Percentiles rank a stretch among this genome's conserved stretches.
These are phyloP conservation scores for Ganoderma boninense DNA, from an alignment of 1,284 basidiomycete species.

Conservation along the genomic window DNA sequence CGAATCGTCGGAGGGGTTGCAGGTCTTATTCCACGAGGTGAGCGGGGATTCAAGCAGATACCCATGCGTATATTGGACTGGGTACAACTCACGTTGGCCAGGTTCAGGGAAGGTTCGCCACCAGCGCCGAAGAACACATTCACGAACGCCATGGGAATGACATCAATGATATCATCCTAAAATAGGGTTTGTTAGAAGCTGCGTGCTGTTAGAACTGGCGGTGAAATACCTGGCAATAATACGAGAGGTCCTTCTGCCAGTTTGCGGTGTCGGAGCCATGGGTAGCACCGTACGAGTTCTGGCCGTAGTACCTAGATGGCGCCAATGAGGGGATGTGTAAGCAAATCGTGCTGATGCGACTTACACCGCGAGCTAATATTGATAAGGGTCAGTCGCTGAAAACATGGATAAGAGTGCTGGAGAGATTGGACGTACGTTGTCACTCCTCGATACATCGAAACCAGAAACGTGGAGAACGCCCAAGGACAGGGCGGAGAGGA, in stretches of 20 bases:
- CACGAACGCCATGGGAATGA: constrained; percentile 67
- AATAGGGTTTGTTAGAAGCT: background rate
- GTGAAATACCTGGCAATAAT: constrained; percentile 55
- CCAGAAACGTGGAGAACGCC: constrained; percentile 25
- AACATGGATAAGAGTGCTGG: background rate
- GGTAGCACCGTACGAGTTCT: constrained; percentile 67
- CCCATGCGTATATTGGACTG: too few species aligned
- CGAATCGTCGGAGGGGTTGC: constrained; percentile 50
- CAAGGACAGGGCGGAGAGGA: constrained; percentile 26
- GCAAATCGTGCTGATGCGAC: background rate
- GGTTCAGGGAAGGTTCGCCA: constrained; percentile 63
- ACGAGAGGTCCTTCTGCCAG: constrained; percentile 58
- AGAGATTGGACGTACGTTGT: constrained; percentile 36
- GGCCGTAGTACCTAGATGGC: constrained; percentile 48
- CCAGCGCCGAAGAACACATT: constrained; percentile 63
- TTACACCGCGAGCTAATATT: constrained; percentile 9
- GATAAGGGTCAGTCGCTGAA: background rate
- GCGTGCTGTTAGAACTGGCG: background rate
- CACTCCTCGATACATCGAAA: constrained; percentile 38
- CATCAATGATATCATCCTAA: constrained; percentile 59
- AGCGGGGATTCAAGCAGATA: background rate
- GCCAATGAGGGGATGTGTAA: background rate
- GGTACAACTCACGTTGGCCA: constrained; percentile 58
- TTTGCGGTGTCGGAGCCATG: constrained; percentile 49
- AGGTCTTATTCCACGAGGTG: constrained; percentile 44